Evolutionary conservation across 2,329 filamentous ascomycete species (phyloP).

Genomic region (Curvularia eragrostidis): DNA sequence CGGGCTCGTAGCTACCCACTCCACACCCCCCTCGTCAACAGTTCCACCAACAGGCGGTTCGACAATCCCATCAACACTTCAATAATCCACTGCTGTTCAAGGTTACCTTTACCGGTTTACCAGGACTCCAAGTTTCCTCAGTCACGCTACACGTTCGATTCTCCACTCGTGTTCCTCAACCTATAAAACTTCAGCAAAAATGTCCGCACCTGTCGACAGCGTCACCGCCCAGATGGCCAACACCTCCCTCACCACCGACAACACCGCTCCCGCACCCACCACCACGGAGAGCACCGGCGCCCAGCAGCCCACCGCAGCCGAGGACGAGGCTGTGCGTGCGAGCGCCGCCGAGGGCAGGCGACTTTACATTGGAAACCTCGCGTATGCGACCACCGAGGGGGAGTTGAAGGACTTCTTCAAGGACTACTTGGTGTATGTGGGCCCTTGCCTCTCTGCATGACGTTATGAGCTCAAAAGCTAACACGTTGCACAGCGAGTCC

Average conservation of each 20-base stretch:
- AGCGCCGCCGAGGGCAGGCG: conserved; percentile 98
- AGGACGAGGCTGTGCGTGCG: conserved; percentile 91
- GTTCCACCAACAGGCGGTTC: conserved; percentile 58
- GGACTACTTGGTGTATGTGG: conserved; percentile 95
- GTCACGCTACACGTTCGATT: conserved; percentile 37
- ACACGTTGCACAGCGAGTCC: conserved; percentile 74
- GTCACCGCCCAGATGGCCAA: conserved; percentile 74
- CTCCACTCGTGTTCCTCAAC: conserved; percentile 62
- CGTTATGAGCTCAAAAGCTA: conserved; percentile 25
- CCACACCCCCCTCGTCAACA: conserved; percentile 60
- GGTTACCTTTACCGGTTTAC: conserved; percentile 50
- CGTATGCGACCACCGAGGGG: conserved; percentile 99
- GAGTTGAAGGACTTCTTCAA: conserved; percentile 99
- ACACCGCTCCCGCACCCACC: conserved; percentile 21
- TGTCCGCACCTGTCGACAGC: conserved; percentile 86
- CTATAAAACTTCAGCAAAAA: conserved; percentile 65
- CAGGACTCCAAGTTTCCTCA: conserved; percentile 55
- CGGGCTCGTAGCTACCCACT: conserved; percentile 60
- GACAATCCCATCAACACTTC: conserved; percentile 48
- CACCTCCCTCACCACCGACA: conserved; percentile 65
- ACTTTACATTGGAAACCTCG: conserved; percentile 99
- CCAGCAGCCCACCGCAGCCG: conserved; percentile 72
- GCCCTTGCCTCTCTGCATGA: conserved; percentile 23
- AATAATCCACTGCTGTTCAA: conserved; percentile 45
- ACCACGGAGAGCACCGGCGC: conserved; percentile 57